Percentiles rank a stretch among this genome's conserved stretches.
Conservation (phyloP, 1,139 yeast species). For the Yamadazyma diospyri region DNA sequence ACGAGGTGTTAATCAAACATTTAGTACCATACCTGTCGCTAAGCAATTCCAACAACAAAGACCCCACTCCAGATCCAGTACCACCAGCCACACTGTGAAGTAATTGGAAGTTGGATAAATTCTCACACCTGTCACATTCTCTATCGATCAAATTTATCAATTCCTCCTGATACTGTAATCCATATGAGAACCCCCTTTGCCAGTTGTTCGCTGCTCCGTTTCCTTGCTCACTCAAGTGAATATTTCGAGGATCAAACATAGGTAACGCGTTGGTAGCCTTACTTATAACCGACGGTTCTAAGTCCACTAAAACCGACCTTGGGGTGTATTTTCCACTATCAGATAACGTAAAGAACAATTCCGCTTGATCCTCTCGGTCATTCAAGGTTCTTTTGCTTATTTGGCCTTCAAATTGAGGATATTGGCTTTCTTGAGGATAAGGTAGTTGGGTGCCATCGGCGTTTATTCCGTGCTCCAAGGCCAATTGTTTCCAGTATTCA, state of each 20-base stretch:
- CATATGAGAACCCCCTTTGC: slow-evolving; percentile 87
- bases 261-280: slow-evolving; percentile 58
- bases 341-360: slow-evolving; percentile 75
- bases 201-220: slow-evolving; percentile 95
- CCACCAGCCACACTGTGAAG: slow-evolving; percentile 98
- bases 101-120: slow-evolving; percentile 84
- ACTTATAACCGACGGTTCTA: slow-evolving; percentile 86
- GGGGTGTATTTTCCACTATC: slow-evolving; percentile 80
- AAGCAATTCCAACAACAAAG: slow-evolving; percentile 70
- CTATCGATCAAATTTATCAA: slow-evolving; percentile 81
- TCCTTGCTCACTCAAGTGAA: slow-evolving; percentile 76
- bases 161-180: slow-evolving; percentile 64
- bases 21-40: slow-evolving; percentile 78
- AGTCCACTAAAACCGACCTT: slow-evolving; percentile 75
- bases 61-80: slow-evolving; percentile 95
- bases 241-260: slow-evolving; percentile 80
- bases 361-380: slow-evolving; percentile 69
- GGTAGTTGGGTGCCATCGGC: slow-evolving; percentile 60
- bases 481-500: slow-evolving; percentile 89
- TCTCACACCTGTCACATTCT: slow-evolving; percentile 89
- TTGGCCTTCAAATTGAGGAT: slow-evolving; percentile 17
- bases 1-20: slow-evolving; percentile 78
- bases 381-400: slow-evolving; percentile 15
- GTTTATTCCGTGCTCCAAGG: slow-evolving; percentile 81
- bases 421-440: slow-evolving; percentile 18